Evolutionary conservation across 306 rosid genomes (phyloP).

Genomic region (Biancaea sappan): DNA sequence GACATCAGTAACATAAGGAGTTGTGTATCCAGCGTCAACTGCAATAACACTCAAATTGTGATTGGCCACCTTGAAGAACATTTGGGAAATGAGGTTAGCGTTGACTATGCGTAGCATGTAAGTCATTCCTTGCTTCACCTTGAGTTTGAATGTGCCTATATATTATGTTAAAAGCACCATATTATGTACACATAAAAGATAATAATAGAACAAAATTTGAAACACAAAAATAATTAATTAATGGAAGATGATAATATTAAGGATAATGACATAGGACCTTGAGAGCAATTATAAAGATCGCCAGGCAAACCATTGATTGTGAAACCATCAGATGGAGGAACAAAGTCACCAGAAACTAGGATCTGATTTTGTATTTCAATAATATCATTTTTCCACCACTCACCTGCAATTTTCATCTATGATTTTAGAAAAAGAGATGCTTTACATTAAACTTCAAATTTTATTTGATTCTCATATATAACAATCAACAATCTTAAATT

Average conservation of each 20-base stretch:
- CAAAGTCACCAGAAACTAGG: slow-evolving; percentile 26
- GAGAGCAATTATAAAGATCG: slow-evolving; percentile 54
- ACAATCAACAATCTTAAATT: no score
- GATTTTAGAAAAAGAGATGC: no score
- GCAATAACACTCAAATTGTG: slow-evolving; percentile 68
- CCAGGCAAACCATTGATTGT: slow-evolving; percentile 74
- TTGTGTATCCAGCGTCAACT: slow-evolving; percentile 60
- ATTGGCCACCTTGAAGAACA: slow-evolving; percentile 64
- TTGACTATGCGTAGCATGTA: slow-evolving; percentile 62
- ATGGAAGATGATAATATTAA: neutral
- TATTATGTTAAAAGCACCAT: neutral
- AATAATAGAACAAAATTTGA: no score
- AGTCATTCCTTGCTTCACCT: slow-evolving; percentile 54
- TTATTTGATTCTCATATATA: no score
- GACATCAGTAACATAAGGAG: slow-evolving; percentile 47
- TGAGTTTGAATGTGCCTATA: slow-evolving; percentile 35
- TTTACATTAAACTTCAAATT: no score
- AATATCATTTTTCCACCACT: slow-evolving; percentile 72
- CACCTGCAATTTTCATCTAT: slow-evolving; percentile 43
- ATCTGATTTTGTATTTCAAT: slow-evolving; percentile 45
- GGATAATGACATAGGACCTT: slow-evolving; percentile 33
- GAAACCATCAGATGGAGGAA: slow-evolving; percentile 46
- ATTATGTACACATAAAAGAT: no score
- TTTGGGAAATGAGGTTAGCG: slow-evolving; percentile 63
- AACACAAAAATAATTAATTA: neutral